Base-by-base conservation (phyloP, 1,284 basidiomycete genomes). In the Apiotrichum porosum region DNA sequence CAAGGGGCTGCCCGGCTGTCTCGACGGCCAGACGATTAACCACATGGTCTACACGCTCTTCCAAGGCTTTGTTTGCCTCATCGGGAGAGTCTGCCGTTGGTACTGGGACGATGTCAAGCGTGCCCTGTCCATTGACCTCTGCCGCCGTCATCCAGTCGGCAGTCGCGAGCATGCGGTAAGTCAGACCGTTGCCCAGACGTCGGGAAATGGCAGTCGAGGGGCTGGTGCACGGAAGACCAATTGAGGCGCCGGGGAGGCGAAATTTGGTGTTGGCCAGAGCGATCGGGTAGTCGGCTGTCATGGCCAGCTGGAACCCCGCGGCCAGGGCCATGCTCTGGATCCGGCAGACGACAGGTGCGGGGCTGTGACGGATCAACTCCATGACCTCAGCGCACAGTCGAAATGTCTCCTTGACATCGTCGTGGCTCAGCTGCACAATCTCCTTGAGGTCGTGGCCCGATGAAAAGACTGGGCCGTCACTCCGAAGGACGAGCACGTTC, bases 351-450 rank as follows among this genome's bases (percentile, higher is more conserved):
- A 55, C 53, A 1, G 53, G 53, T 8, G 49, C 49, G 6, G 53
- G 53, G 8, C 33, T 37, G 43, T 51, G 49, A 0, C 53, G 49
- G 19, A 55, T 46, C 1, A 55, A 49, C 2, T 37, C 36, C 53
- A 55, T 55, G n/a, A 55, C 46, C 26, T 55, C 53, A 21, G 53
- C 53, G 17, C 53, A 55, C n/a, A 51, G 49, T 23, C 49, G 49
- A 22, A 55, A 55, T 3, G 53, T 55, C 41, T 55, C 53, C 37
- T 51, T 49, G 14, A 55, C 53, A 30, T 51, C 49, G 15, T 46
- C 53, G 34, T 49, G 53, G 9, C 43, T n/a, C 1, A 55, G 46
- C 2, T 9, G n/a, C n/a, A 49, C 49, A 1, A 55, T 43, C 19
- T 55, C 53, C 34, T 55, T 55, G 19, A 55, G 41, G 31, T 55